Evolutionary conservation across 176 grass and related monocot genomes (phyloP), one percentile per base, ranked within the genome.

Genomic region (Canna indica): DNA sequence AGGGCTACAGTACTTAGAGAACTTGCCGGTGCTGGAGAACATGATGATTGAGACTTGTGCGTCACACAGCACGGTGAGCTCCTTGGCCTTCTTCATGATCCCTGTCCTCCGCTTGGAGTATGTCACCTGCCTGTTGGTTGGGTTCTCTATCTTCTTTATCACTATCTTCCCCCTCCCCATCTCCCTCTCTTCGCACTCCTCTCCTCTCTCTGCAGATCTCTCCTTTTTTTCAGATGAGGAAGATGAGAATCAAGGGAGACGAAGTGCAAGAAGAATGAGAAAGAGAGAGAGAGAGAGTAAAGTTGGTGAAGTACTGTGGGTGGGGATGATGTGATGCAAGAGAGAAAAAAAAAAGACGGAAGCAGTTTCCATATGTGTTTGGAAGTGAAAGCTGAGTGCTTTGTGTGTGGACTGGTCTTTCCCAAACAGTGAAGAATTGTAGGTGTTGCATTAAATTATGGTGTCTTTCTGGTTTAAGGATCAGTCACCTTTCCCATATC

Each of bases 151-250:
- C 69, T 82, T 82, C 35, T 76, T 44, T 18, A 82, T 82, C 52
- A 70, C 47, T 12, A 76, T 36, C 48, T 82, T 82, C 31, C 75
- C 75, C 45, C 79, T 82, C 27, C 79, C 79, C 79, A 82, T 80
- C 69, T 78, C 67, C 73, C 54, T 69, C 81, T 1, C n/a, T 70
- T 16, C 36, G 53, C 68, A 24, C 65, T 48, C 73, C 78, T 32
- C 68, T 78, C 35, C 31, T 57, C 16, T 67, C 75, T 58, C 58
- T 28, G 73, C 31, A 75, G 74, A 78, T 63, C 63, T 27, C 76
- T 72, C 4, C 42, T 47, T 69, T 46, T 12, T n/a, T 7, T 17
- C 25, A n/a, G n/a, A n/a, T n/a, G n/a, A n/a, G n/a, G n/a, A n/a
- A n/a, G n/a, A n/a, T n/a, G n/a, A n/a, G n/a, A n/a, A n/a, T n/a